These are phyloP conservation scores for Smittium mucronatum DNA, from an alignment of 371 early-diverging fungal genomes.

Conservation along the genomic window DNA sequence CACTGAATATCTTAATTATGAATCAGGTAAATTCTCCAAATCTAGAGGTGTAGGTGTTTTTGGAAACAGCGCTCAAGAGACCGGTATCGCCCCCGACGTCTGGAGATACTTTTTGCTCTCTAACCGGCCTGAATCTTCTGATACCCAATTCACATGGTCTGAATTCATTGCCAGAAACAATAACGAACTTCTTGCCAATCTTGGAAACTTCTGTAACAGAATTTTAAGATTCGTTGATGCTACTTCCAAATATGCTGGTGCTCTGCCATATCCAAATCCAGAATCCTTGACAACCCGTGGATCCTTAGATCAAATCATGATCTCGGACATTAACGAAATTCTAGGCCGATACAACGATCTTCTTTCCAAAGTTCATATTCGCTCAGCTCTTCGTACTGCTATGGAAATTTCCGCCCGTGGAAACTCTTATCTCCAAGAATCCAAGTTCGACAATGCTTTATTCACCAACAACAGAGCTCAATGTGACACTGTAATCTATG, in stretches of 20 bases:
- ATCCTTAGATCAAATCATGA: constrained; percentile 42
- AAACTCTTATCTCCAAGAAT: constrained; percentile 91
- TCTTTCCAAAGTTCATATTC: constrained; percentile 77
- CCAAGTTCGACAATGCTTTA: constrained; percentile 75
- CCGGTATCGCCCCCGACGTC: constrained; percentile 83
- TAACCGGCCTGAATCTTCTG: constrained; percentile 94
- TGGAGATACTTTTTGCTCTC: constrained; percentile 98
- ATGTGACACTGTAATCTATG: constrained; percentile 76
- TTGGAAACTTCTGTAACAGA: constrained; percentile 99
- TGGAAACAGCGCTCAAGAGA: constrained; percentile 90
- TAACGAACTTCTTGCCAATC: constrained; percentile 89
- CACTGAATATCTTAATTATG: constrained; percentile 98
- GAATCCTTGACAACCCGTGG: constrained; percentile 35
- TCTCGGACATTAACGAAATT: constrained; percentile 69
- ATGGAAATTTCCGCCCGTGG: constrained; percentile 93
- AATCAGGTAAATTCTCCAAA: constrained; percentile 97
- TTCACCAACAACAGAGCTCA: constrained; percentile 58
- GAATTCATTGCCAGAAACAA: constrained; percentile 92
- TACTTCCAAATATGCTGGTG: constrained; percentile 65
- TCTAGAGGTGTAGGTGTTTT: constrained; percentile 96
- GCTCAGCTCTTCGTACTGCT: constrained; percentile 66
- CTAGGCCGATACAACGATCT: constrained; percentile 61
- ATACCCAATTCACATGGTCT: constrained; percentile 91
- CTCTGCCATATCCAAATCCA: constrained; percentile 49
- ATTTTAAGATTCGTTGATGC: constrained; percentile 80